Conservation (phyloP, 495 filamentous ascomycete species). For the Podospora didyma region DNA sequence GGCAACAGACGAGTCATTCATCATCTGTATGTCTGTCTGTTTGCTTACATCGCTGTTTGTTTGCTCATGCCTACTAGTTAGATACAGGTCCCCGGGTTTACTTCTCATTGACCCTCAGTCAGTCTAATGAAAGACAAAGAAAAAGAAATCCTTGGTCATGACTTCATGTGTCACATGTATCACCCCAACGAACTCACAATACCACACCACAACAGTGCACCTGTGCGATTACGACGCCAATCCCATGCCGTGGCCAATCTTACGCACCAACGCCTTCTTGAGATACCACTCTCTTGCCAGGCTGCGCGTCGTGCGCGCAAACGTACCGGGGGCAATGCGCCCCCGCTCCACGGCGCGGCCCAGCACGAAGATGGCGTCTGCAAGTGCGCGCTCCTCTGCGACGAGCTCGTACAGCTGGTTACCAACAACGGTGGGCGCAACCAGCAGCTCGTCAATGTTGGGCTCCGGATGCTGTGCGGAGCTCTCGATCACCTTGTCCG, state of each 20-base stretch:
- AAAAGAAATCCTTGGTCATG: too few species aligned
- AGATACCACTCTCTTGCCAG: slow-evolving; percentile 86
- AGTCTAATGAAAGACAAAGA: too few species aligned
- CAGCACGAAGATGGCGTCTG: slow-evolving; percentile 80
- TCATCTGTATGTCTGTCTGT: too few species aligned
- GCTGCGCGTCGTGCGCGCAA: slow-evolving; percentile 76
- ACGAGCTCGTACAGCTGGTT: slow-evolving; percentile 86
- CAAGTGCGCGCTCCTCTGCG: slow-evolving; percentile 78
- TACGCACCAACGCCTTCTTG: slow-evolving; percentile 83
- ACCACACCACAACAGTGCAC: too few species aligned
- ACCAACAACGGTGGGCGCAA: slow-evolving; percentile 90
- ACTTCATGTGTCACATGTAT: too few species aligned
- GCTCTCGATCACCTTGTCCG: slow-evolving; percentile 71
- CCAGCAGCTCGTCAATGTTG: slow-evolving; percentile 79
- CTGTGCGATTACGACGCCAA: slow-evolving; percentile 10
- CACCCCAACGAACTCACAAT: too few species aligned
- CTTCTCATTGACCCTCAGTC: too few species aligned
- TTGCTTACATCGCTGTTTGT: too few species aligned
- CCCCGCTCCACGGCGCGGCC: slow-evolving; percentile 79
- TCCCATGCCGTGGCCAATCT: slow-evolving; percentile 85
- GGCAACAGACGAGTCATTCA: too few species aligned
- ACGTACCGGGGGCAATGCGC: slow-evolving; percentile 72
- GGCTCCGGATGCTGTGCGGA: slow-evolving; percentile 49
- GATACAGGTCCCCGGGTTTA: too few species aligned
- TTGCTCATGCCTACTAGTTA: too few species aligned